These are phyloP conservation scores for Schrenkiella parvula DNA, from an alignment of 345 rosid genomes.

Conservation along the genomic window DNA sequence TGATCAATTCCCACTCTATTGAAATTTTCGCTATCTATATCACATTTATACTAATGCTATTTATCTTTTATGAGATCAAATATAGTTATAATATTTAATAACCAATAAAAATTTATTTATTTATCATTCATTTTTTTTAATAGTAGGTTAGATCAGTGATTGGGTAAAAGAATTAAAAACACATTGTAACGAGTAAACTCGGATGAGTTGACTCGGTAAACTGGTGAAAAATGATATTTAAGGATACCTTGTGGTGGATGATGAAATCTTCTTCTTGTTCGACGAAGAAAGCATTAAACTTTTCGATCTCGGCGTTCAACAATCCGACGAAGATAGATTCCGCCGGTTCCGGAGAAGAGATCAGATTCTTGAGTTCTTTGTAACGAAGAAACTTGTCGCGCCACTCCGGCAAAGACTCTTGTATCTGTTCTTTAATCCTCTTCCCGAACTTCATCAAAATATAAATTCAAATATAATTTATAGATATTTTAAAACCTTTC, in stretches of 20 bases:
- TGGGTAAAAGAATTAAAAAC: background rate
- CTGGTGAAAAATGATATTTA: background rate
- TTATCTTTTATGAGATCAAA: too few species aligned
- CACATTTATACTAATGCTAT: too few species aligned
- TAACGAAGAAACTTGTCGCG: slow-evolving; percentile 67
- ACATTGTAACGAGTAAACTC: background rate
- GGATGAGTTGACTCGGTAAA: background rate
- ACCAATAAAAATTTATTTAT: background rate
- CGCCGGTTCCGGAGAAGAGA: slow-evolving; percentile 34
- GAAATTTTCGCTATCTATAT: background rate
- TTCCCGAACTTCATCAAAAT: slow-evolving; percentile 81
- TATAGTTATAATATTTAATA: background rate
- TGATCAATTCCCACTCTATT: background rate
- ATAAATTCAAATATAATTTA: background rate
- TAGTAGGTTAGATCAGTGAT: background rate
- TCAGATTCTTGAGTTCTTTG: slow-evolving; percentile 76
- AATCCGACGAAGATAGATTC: slow-evolving; percentile 54
- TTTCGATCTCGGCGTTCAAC: slow-evolving; percentile 75
- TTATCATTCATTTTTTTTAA: background rate
- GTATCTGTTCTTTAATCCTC: slow-evolving; percentile 70
- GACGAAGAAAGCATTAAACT: slow-evolving; percentile 77
- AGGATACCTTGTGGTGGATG: slow-evolving; percentile 70
- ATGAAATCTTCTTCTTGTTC: slow-evolving; percentile 93
- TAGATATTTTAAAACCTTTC: background rate
- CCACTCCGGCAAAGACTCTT: slow-evolving; percentile 81